These are phyloP conservation scores for Forsythia suspensa DNA, from an alignment of 257 asterid species.

Conservation along the genomic window DNA sequence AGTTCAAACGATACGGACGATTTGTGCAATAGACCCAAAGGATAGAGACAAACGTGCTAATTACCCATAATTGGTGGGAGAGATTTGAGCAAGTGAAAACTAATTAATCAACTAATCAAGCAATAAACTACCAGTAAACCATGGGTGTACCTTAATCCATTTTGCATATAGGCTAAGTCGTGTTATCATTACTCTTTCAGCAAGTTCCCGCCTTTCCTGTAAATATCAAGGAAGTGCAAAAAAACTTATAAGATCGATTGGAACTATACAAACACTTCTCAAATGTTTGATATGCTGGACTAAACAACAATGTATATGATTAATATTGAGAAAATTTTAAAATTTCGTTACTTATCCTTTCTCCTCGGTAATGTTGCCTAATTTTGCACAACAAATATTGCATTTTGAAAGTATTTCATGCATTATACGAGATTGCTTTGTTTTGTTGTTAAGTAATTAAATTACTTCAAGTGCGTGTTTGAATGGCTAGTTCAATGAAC, in stretches of 20 bases:
- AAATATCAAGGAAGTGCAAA: not conserved
- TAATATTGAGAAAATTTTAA: not conserved
- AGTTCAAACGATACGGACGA: no score
- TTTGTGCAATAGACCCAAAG: no score
- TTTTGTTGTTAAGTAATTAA: no score
- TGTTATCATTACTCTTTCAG: slow-evolving; percentile 78
- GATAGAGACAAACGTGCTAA: no score
- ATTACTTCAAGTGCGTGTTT: not conserved
- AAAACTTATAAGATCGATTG: not conserved
- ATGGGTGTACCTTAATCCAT: slow-evolving; percentile 64
- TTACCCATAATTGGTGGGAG: not conserved
- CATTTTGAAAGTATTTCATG: not conserved
- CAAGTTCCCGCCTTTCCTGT: slow-evolving; percentile 74
- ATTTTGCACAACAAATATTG: not conserved
- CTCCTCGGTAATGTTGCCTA: not conserved
- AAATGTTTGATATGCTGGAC: not conserved
- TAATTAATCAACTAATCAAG: not conserved
- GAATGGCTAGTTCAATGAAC: not conserved
- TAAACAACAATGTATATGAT: not conserved
- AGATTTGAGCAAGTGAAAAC: not conserved
- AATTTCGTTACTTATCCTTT: not conserved
- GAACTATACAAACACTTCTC: not conserved
- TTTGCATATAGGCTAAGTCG: slow-evolving; percentile 60
- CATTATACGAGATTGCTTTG: not conserved
- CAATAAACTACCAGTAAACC: not conserved